Evolutionary conservation across 108 stramenopile species (phyloP).

Genomic region (Conticribra guillardii): DNA sequence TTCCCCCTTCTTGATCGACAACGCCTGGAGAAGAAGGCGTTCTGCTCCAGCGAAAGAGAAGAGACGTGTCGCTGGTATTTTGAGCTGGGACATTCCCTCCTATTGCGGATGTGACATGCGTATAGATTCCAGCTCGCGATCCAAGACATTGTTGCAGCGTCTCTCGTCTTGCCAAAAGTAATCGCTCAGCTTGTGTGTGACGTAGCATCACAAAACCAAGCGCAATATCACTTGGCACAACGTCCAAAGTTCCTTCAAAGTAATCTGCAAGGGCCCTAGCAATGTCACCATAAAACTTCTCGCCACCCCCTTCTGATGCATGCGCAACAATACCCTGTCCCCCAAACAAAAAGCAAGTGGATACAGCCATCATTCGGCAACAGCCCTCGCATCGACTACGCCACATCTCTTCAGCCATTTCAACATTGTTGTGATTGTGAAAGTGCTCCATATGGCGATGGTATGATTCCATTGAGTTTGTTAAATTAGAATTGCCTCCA

Average conservation of each 20-base stretch:
- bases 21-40: not conserved
- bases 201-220: conserved; percentile 81
- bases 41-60: conserved; percentile 40
- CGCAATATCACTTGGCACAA: conserved; percentile 83
- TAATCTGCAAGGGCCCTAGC: conserved; percentile 85
- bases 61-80: conserved; percentile 11
- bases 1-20: not conserved
- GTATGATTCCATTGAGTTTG: conserved; percentile 5
- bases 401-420: conserved; percentile 72
- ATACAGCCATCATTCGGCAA: conserved; percentile 63
- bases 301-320: conserved; percentile 34
- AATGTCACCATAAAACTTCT: conserved; percentile 65
- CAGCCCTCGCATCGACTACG: conserved; percentile 68
- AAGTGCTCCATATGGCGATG: conserved; percentile 25
- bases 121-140: not conserved
- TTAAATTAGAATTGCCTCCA: not conserved
- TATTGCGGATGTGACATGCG: not conserved
- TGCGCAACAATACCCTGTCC: conserved; percentile 67
- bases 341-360: conserved; percentile 88
- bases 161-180: conserved; percentile 49
- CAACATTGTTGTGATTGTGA: conserved; percentile 29
- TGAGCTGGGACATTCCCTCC: not conserved
- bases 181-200: conserved; percentile 71
- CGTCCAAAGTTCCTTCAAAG: conserved; percentile 66
- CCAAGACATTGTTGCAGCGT: conserved; percentile 32